Evolutionary conservation across 2,329 filamentous ascomycete genomes (phyloP).

Genomic region (Fusarium sp.): DNA sequence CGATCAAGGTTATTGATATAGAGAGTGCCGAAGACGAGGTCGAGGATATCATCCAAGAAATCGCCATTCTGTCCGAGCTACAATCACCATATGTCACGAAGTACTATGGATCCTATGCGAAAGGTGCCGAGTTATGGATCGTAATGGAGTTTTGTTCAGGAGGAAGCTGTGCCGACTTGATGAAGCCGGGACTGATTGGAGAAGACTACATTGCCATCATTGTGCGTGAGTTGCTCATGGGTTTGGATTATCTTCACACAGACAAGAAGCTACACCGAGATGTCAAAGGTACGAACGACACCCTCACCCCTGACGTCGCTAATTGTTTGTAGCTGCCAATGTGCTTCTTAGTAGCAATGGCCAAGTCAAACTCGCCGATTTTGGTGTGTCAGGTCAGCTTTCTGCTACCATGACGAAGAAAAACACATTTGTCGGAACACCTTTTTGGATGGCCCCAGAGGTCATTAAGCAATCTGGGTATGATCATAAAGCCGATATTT

Average conservation of each 20-base stretch:
- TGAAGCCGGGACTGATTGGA: slow-evolving; percentile 90
- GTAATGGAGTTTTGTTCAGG: slow-evolving; percentile 99
- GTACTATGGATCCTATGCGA: slow-evolving; percentile 96
- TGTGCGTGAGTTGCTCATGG: slow-evolving; percentile 85
- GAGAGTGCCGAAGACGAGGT: slow-evolving; percentile 99
- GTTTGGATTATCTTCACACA: slow-evolving; percentile 89
- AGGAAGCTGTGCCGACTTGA: slow-evolving; percentile 92
- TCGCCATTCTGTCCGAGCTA: slow-evolving; percentile 94
- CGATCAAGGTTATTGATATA: slow-evolving; percentile 98
- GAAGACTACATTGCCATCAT: slow-evolving; percentile 99
- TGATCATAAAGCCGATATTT: slow-evolving; percentile 97
- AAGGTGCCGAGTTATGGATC: slow-evolving; percentile 97
- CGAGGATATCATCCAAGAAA: slow-evolving; percentile 99
- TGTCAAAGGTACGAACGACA: slow-evolving; percentile 76
- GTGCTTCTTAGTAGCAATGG: slow-evolving; percentile 88
- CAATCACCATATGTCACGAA: slow-evolving; percentile 97
- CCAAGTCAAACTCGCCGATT: slow-evolving; percentile 96
- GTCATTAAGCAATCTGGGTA: slow-evolving; percentile 99
- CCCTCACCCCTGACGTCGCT: neutral
- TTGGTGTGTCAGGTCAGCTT: slow-evolving; percentile 94
- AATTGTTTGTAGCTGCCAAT: slow-evolving; percentile 75
- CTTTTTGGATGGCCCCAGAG: slow-evolving; percentile 99
- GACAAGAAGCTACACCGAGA: slow-evolving; percentile 97
- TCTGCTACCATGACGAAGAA: slow-evolving; percentile 99
- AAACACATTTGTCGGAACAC: slow-evolving; percentile 97